Evolutionary conservation across 2,329 filamentous ascomycete species (phyloP).

Genomic region (Rugonectria rugulosa): DNA sequence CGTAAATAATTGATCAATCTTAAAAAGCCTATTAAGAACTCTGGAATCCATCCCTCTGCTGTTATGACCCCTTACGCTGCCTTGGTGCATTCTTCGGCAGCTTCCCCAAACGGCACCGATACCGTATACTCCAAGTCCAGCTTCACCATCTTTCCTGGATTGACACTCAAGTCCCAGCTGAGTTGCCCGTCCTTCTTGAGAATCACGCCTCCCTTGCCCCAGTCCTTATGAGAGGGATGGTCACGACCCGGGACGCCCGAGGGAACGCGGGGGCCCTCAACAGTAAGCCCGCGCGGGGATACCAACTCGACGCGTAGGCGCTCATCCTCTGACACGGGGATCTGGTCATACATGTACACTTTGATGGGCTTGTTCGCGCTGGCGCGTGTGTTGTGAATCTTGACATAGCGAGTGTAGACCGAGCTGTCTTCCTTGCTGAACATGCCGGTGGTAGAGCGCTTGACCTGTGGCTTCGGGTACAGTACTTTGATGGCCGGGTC

Average conservation of each 20-base stretch:
- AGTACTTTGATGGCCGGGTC: slow-evolving; percentile 63
- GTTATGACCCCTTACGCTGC: neutral
- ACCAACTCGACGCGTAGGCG: slow-evolving; percentile 59
- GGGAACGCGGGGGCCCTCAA: slow-evolving; percentile 47
- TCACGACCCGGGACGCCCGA: slow-evolving; percentile 45
- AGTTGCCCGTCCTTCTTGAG: slow-evolving; percentile 66
- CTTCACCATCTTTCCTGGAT: slow-evolving; percentile 64
- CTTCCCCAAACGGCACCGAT: slow-evolving; percentile 60
- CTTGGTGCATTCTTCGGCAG: slow-evolving; percentile 30
- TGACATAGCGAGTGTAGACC: slow-evolving; percentile 57
- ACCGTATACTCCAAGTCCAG: slow-evolving; percentile 69
- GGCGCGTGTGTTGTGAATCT: slow-evolving; percentile 59
- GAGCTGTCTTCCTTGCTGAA: slow-evolving; percentile 62
- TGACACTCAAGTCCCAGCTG: slow-evolving; percentile 64
- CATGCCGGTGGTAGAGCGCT: slow-evolving; percentile 58
- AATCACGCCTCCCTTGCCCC: slow-evolving; percentile 62
- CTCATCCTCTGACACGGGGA: slow-evolving; percentile 69
- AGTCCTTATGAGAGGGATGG: slow-evolving; percentile 46
- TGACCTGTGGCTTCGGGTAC: slow-evolving; percentile 64
- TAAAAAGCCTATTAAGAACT: no score
- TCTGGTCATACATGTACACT: slow-evolving; percentile 64
- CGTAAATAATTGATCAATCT: no score
- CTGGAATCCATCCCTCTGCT: no score
- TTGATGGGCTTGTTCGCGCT: slow-evolving; percentile 48
- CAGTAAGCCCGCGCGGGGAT: slow-evolving; percentile 55